Percentiles rank a stretch among this genome's conserved stretches.
Evolutionary conservation across 768 basidiomycete species (phyloP).

Genomic region (Hygrocybe punicea): DNA sequence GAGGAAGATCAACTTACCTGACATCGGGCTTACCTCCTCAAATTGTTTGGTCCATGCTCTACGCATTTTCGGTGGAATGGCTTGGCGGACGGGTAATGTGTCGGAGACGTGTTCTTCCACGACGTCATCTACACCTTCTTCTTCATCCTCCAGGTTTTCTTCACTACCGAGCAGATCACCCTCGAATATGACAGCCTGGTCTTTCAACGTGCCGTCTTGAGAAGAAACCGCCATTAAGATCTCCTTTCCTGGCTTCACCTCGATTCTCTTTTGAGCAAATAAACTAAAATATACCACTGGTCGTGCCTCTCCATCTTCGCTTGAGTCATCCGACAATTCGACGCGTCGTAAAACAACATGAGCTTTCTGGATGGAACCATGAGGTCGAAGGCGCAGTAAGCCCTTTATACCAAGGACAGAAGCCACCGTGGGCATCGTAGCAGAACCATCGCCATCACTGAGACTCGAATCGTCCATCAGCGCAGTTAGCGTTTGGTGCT

Average conservation of each 20-base stretch:
- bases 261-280: slow-evolving; percentile 66
- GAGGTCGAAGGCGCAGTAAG: slow-evolving; percentile 59
- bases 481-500: too few relatives aligned
- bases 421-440: slow-evolving; percentile 37
- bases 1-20: slow-evolving; percentile 35
- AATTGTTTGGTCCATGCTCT: slow-evolving; percentile 53
- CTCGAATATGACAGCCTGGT: slow-evolving; percentile 57
- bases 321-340: slow-evolving; percentile 43
- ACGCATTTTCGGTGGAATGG: slow-evolving; percentile 63
- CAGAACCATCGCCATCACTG: slow-evolving; percentile 31
- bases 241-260: slow-evolving; percentile 68
- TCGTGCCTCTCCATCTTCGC: slow-evolving; percentile 39
- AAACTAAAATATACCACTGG: slow-evolving; percentile 55
- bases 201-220: slow-evolving; percentile 51
- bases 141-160: slow-evolving; percentile 38
- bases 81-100: slow-evolving; percentile 28
- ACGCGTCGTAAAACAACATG: slow-evolving; percentile 68
- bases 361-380: slow-evolving; percentile 64
- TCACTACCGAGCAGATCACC: slow-evolving; percentile 43
- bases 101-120: slow-evolving; percentile 34
- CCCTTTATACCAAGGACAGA: slow-evolving; percentile 63
- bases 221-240: slow-evolving; percentile 58
- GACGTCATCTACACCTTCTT: slow-evolving; percentile 41
- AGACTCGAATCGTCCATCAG: slow-evolving; percentile 40
- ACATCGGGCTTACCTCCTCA: slow-evolving; percentile 40